Conservation (phyloP, 306 rosid genomes). For the Begonia loranthoides region DNA sequence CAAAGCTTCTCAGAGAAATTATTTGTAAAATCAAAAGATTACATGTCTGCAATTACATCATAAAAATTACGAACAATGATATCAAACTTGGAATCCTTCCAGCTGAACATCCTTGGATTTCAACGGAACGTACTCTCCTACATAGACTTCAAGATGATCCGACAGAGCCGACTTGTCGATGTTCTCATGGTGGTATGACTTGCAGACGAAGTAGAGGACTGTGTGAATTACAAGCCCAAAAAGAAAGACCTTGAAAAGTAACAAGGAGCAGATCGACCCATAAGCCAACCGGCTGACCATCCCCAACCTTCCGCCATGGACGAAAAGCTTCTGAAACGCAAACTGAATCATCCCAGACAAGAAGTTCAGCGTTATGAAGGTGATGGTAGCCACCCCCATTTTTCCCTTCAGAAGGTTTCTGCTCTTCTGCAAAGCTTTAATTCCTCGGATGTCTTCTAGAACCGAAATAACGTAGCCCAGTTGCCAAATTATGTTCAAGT, state of each 20-base stretch:
- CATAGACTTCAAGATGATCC: conserved; percentile 17
- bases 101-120: conserved; percentile 12
- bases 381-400: conserved; percentile 1
- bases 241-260: conserved; percentile 12
- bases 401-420: conserved; percentile 11
- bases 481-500: conserved; percentile 11
- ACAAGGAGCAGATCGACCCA: conserved; percentile 6
- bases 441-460: conserved; percentile 12
- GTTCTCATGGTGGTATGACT: conserved; percentile 22
- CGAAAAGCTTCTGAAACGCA: conserved; percentile 7
- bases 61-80: no score
- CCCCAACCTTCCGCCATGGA: not conserved
- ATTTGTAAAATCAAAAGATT: no score
- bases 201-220: conserved; percentile 16
- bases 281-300: not conserved
- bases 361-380: not conserved
- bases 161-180: conserved; percentile 12
- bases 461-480: conserved; percentile 17
- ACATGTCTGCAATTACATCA: no score
- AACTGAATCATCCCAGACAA: not conserved
- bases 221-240: conserved; percentile 15
- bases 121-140: conserved; percentile 14
- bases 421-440: conserved; percentile 14
- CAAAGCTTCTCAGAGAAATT: no score
- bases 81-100: not conserved